phyloP scores from a whole-genome alignment of 768 basidiomycete species.

The Trametes coccinea region DNA sequence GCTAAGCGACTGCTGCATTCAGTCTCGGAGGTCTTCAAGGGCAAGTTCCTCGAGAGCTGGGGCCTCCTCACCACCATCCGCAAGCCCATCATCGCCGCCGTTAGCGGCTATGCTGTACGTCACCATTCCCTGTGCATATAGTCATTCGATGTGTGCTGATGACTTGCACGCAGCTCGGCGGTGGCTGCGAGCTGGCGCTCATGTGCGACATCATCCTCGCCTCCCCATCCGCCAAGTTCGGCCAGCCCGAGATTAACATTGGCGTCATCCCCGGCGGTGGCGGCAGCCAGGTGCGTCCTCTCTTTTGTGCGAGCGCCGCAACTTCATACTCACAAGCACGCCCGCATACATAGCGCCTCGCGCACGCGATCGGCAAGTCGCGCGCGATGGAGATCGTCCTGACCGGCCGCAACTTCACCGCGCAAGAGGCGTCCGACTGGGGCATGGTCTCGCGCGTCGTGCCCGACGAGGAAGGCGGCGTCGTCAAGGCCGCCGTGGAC shows the following conservation, averaged over 20 bases:
- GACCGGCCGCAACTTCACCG: constrained; percentile 80
- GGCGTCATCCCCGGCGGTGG: constrained; percentile 95
- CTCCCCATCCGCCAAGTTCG: constrained; percentile 87
- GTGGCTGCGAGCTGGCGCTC: constrained; percentile 94
- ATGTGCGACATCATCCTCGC: constrained; percentile 96
- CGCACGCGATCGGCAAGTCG: constrained; percentile 85
- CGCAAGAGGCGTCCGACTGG: constrained; percentile 83
- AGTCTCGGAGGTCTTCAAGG: constrained; percentile 88
- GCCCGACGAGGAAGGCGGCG: constrained; percentile 69
- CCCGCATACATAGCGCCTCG: constrained; percentile 57
- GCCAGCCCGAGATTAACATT: constrained; percentile 95
- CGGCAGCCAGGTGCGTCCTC: constrained; percentile 56
- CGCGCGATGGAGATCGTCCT: constrained; percentile 93
- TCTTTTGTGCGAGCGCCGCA: neutral
- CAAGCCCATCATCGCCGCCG: constrained; percentile 96
- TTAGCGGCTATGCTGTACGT: constrained; percentile 90
- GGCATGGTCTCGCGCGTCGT: constrained; percentile 87
- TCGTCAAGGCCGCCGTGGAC: constrained; percentile 83
- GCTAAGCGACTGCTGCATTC: constrained; percentile 31
- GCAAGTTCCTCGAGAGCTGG: constrained; percentile 88
- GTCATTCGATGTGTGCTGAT: no score
- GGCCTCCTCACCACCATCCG: constrained; percentile 64
- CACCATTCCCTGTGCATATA: neutral
- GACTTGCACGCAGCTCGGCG: constrained; percentile 69
- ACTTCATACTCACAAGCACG: neutral